phyloP scores from a whole-genome alignment of 2,329 filamentous ascomycete species.

The Diaporthe nobilis region DNA sequence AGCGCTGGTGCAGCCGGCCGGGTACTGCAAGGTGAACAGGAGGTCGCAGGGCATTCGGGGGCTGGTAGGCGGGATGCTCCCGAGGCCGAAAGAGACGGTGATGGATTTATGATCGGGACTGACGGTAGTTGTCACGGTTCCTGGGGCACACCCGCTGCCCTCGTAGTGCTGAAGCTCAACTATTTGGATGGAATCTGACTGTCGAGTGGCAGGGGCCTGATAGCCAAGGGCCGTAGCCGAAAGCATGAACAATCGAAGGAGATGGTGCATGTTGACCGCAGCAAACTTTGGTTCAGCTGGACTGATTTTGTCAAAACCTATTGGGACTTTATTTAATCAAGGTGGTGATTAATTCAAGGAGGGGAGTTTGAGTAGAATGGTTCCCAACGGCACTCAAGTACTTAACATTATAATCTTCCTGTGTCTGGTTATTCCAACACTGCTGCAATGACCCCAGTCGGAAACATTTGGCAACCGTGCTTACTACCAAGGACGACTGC shows the following conservation, averaged over 20 bases:
- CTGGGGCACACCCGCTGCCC: background rate
- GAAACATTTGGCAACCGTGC: background rate
- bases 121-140: background rate
- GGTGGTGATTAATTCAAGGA: background rate
- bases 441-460: background rate
- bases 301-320: background rate
- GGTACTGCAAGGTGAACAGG: background rate
- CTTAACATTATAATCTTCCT: background rate
- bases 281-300: background rate
- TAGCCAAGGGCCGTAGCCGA: constrained; percentile 4
- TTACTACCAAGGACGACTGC: background rate
- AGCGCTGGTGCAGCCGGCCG: background rate
- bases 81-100: background rate
- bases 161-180: background rate
- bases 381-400: background rate
- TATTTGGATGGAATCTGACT: background rate
- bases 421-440: background rate
- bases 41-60: background rate
- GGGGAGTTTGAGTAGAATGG: background rate
- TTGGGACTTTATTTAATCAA: background rate
- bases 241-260: background rate
- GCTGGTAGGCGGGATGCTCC: background rate
- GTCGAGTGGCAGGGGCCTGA: background rate
- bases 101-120: background rate
- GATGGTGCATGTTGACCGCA: background rate